These are phyloP conservation scores for Zalaria sp. DNA, from an alignment of 2,329 filamentous ascomycete genomes.

Conservation along the genomic window DNA sequence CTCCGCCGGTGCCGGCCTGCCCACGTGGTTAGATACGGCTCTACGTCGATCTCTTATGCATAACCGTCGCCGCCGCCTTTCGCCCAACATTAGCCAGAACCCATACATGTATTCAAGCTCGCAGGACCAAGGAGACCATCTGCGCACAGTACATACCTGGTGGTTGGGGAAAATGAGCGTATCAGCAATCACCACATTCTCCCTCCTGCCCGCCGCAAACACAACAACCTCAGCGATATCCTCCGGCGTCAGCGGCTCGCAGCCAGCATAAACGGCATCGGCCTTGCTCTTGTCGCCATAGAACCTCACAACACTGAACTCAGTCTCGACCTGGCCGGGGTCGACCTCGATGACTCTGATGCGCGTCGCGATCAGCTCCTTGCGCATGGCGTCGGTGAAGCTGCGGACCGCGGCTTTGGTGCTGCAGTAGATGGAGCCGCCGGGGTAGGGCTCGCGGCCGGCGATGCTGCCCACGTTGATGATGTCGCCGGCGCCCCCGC, in stretches of 20 bases:
- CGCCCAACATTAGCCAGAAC: slow-evolving; percentile 6
- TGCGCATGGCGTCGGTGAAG: slow-evolving; percentile 71
- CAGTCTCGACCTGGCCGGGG: slow-evolving; percentile 85
- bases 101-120: not conserved
- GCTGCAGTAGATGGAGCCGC: slow-evolving; percentile 84
- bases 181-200: slow-evolving; percentile 86
- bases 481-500: slow-evolving; percentile 76
- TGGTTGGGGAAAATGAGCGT: slow-evolving; percentile 78
- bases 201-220: slow-evolving; percentile 66
- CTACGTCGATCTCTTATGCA: slow-evolving; percentile 25
- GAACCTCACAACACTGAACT: slow-evolving; percentile 82
- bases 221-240: slow-evolving; percentile 87
- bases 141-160: slow-evolving; percentile 47
- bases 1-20: not conserved
- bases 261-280: slow-evolving; percentile 76
- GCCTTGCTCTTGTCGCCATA: slow-evolving; percentile 81
- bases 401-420: slow-evolving; percentile 78
- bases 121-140: not conserved
- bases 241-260: slow-evolving; percentile 72
- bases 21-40: not conserved
- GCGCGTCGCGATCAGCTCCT: slow-evolving; percentile 66
- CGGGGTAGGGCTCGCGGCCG: slow-evolving; percentile 73
- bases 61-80: slow-evolving; percentile 29
- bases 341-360: slow-evolving; percentile 81
- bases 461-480: slow-evolving; percentile 92